Percentiles rank a stretch among this genome's conserved stretches.
These are phyloP conservation scores for Termitomyces sp. DNA, from an alignment of 768 basidiomycete genomes.

Conservation along the genomic window DNA sequence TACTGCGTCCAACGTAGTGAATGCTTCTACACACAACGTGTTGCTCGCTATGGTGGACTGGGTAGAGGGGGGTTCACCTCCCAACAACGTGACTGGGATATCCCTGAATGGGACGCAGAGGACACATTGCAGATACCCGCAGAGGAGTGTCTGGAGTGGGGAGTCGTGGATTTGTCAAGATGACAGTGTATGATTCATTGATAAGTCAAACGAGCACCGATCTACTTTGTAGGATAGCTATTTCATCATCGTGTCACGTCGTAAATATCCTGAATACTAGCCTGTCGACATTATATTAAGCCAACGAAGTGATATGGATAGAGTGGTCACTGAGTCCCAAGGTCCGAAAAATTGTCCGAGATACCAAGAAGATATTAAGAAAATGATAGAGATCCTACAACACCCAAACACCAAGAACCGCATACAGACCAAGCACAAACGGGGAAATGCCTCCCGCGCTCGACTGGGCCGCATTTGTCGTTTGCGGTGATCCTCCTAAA, in stretches of 20 bases:
- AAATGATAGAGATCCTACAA: neutral
- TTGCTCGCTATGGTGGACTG: slow-evolving; percentile 4
- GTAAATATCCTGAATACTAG: neutral
- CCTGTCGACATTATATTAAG: neutral
- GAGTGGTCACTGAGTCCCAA: neutral
- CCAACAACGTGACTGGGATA: neutral
- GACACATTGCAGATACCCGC: slow-evolving; percentile 3
- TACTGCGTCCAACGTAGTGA: neutral
- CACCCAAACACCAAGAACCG: neutral
- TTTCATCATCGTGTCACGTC: neutral
- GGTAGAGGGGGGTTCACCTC: neutral
- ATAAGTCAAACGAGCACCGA: too few species aligned
- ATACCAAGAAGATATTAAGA: neutral
- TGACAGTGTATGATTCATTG: neutral
- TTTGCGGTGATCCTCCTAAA: neutral
- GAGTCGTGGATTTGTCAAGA: neutral
- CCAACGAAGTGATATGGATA: neutral
- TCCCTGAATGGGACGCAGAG: neutral
- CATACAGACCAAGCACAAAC: neutral
- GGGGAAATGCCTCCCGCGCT: neutral
- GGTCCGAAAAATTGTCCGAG: neutral
- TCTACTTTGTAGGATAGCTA: neutral
- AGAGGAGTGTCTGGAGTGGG: slow-evolving; percentile 3
- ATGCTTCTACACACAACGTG: slow-evolving; percentile 2
- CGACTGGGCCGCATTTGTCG: neutral